phyloP scores from a whole-genome alignment of 1,284 basidiomycete genomes.

The Anthracocystis panici-leucophaei region DNA sequence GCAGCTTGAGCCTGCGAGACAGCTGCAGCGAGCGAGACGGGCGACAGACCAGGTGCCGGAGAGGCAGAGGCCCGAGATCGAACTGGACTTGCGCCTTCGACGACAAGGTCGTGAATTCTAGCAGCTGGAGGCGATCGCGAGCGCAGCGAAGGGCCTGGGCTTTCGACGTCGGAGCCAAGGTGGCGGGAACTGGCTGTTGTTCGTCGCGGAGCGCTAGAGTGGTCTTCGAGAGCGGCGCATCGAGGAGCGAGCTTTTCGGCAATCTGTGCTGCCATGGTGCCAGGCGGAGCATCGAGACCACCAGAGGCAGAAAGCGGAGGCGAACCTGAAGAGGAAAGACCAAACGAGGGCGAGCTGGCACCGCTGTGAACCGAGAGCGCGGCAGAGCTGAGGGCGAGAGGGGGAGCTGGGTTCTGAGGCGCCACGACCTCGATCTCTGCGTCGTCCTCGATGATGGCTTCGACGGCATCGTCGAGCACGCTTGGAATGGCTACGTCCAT shows the following conservation, averaged over 20 bases:
- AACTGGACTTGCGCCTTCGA: conserved; percentile 41
- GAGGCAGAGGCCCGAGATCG: conserved; percentile 40
- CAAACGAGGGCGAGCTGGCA: conserved; percentile 39
- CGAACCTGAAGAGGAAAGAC: conserved; percentile 47
- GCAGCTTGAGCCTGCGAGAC: conserved; percentile 31
- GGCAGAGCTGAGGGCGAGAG: conserved; percentile 52
- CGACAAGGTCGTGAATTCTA: conserved; percentile 18
- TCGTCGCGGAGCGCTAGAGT: conserved; percentile 13
- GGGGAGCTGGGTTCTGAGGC: conserved; percentile 53
- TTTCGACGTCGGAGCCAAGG: conserved; percentile 48
- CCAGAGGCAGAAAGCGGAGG: conserved; percentile 50
- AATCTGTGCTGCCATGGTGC: conserved; percentile 62
- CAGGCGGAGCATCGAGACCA: conserved; percentile 55
- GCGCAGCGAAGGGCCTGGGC: conserved; percentile 34
- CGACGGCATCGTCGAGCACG: conserved; percentile 66
- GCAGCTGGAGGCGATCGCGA: conserved; percentile 50
- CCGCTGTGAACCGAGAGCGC: conserved; percentile 58
- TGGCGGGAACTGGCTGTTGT: conserved; percentile 24
- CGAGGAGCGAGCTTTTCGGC: conserved; percentile 54
- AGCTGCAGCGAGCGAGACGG: conserved; percentile 37
- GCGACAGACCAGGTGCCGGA: conserved; percentile 28
- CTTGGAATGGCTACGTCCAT: conserved; percentile 65
- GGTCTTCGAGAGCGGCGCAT: conserved; percentile 6
- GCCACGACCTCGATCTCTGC: conserved; percentile 64
- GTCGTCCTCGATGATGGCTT: conserved; percentile 62